Evolutionary conservation across 495 filamentous ascomycete genomes (phyloP).

Genomic region (Trichoderma parareesei): DNA sequence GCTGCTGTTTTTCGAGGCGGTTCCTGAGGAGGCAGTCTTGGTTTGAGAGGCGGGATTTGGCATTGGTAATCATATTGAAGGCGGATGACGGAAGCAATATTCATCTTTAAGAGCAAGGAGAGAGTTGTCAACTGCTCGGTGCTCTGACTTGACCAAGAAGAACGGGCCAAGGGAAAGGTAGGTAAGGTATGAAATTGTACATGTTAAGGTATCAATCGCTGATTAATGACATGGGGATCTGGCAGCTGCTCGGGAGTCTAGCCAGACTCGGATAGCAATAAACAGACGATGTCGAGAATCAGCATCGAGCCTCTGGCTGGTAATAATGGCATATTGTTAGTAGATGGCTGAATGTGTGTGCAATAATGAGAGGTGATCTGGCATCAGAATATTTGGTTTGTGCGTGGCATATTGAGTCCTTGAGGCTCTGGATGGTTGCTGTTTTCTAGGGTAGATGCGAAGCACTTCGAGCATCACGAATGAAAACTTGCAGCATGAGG

Average conservation of each 20-base stretch:
- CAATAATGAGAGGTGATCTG: too few relatives aligned
- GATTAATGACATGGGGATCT: not conserved
- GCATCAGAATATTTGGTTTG: too few relatives aligned
- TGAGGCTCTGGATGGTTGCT: too few relatives aligned
- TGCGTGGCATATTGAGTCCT: too few relatives aligned
- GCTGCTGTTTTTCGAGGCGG: not conserved
- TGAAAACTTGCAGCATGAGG: too few relatives aligned
- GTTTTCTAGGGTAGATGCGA: too few relatives aligned
- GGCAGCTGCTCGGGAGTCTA: conserved; percentile 1
- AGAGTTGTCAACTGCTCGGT: not conserved
- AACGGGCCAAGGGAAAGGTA: not conserved
- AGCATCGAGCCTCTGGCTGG: too few relatives aligned
- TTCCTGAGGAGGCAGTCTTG: not conserved
- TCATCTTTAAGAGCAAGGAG: not conserved
- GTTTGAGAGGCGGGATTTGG: not conserved
- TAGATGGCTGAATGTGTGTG: too few relatives aligned
- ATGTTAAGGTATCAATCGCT: not conserved
- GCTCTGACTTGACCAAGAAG: not conserved
- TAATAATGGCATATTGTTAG: too few relatives aligned
- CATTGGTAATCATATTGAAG: not conserved
- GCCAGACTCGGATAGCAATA: not conserved
- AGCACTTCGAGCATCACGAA: too few relatives aligned
- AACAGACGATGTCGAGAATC: too few relatives aligned
- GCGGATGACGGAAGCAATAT: not conserved
- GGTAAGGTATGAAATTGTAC: not conserved